Base-by-base conservation (phyloP, 2,329 filamentous ascomycete genomes). In the Orbilia quercus region DNA sequence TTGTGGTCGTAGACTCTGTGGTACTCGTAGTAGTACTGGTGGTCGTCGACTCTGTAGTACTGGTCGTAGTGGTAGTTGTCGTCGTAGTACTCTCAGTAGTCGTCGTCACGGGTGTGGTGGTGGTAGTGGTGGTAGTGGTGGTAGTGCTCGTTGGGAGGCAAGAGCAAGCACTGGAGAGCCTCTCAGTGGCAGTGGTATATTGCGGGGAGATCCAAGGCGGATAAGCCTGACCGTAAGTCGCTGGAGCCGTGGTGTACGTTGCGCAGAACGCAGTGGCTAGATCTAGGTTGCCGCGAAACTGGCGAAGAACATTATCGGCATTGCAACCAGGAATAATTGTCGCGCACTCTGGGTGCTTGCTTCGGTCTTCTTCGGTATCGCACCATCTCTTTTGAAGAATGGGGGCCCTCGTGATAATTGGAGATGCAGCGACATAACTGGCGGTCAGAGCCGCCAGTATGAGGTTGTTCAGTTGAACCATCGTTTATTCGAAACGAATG, bases 391-490 rank as follows among this genome's bases (percentile, higher is more conserved):
- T 45, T 34, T 64, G 31, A 16, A 63, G 7, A 34, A 28, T 22
- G 31, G 12, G n/a, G n/a, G n/a, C n/a, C n/a, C n/a, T n/a, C n/a
- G n/a, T 23, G 11, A 42, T 47, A 34, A 72, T 72, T 38, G 67
- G 67, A 7, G 44, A 53, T 16, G 67, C 67, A 31, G 67, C 53
- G 40, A 65, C 67, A 25, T 31, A 59, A n/a, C 36, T 28, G 23
- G 53, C 67, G 28, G 67, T 45, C 28, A 65, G 38, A 45, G 59
- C 67, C 20, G 62, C 16, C 20, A 72, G 51, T 20, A 72, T 36
- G 3, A 72, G 18, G 9, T 23, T 63, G 59, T 58, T 72, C 53
- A 72, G 50, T 36, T 60, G 67, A 58, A 72, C 67, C 67, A 72
- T 72, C 23, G 48, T 72, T 50, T 20, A 36, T 54, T 53, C 40